phyloP scores from a whole-genome alignment of 1,139 yeast genomes.

The Sugiyamaella neomexicana region DNA sequence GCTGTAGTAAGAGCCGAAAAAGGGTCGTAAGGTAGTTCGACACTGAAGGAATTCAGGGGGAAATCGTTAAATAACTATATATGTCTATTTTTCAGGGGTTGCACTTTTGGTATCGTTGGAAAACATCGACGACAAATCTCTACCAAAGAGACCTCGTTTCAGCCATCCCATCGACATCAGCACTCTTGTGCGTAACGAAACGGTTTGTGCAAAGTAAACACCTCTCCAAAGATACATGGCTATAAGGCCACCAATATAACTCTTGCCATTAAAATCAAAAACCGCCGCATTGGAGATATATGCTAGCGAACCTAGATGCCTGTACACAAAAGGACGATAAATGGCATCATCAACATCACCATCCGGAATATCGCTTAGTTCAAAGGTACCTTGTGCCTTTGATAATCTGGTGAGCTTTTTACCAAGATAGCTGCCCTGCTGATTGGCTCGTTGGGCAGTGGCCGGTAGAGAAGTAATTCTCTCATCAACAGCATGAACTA shows the following conservation, averaged over 20 bases:
- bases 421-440: slow-evolving; percentile 63
- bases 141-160: slow-evolving; percentile 61
- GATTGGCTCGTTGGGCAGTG: slow-evolving; percentile 67
- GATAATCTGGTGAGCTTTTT: slow-evolving; percentile 54
- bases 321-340: slow-evolving; percentile 56
- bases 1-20: too few species aligned
- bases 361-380: slow-evolving; percentile 46
- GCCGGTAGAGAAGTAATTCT: slow-evolving; percentile 66
- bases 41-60: neutral
- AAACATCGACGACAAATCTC: slow-evolving; percentile 49
- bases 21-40: too few species aligned
- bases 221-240: slow-evolving; percentile 71
- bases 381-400: slow-evolving; percentile 40
- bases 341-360: slow-evolving; percentile 58
- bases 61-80: neutral
- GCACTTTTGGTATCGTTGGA: slow-evolving; percentile 21
- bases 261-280: slow-evolving; percentile 57
- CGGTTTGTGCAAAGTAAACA: slow-evolving; percentile 63
- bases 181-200: slow-evolving; percentile 58
- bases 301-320: slow-evolving; percentile 61
- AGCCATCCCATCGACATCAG: slow-evolving; percentile 62
- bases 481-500: slow-evolving; percentile 55
- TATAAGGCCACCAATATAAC: slow-evolving; percentile 57
- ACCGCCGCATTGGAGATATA: slow-evolving; percentile 67
- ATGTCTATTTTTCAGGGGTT: slow-evolving; percentile 2